Conservation (phyloP, 345 rosid species). For the Eucalyptus polyanthemos region DNA sequence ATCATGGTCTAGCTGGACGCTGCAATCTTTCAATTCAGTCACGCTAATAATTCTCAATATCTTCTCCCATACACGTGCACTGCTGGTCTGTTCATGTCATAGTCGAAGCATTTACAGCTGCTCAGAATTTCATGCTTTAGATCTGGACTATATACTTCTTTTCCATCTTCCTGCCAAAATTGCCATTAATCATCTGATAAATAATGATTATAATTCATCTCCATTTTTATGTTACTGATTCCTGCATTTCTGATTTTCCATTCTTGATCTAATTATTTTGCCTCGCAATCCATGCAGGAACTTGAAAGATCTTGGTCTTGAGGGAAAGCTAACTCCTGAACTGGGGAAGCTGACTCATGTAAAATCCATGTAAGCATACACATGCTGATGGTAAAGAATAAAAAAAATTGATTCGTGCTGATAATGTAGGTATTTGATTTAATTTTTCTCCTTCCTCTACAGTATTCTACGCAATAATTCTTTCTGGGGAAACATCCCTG, state of each 20-base stretch:
- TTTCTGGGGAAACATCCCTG: constrained; percentile 54
- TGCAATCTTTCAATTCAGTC: background rate
- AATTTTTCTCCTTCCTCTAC: background rate
- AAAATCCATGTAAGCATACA: constrained; percentile 55
- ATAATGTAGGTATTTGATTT: background rate
- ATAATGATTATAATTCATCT: background rate
- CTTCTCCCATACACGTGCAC: background rate
- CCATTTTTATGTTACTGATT: background rate
- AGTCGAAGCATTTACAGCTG: background rate
- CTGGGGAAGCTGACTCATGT: constrained; percentile 41
- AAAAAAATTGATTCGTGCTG: background rate
- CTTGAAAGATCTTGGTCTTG: constrained; percentile 62
- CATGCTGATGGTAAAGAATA: background rate
- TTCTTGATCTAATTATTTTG: background rate
- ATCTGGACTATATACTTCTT: background rate
- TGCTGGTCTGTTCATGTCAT: background rate
- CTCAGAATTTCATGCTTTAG: background rate
- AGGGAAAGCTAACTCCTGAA: constrained; percentile 69
- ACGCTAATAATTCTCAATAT: background rate
- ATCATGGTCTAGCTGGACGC: background rate
- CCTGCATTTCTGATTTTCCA: background rate
- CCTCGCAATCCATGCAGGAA: constrained; percentile 13
- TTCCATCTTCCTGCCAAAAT: background rate
- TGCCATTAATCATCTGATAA: background rate
- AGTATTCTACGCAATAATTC: constrained; percentile 81